Base-by-base conservation (phyloP, 306 rosid genomes). In the Sicyos baderoa region DNA sequence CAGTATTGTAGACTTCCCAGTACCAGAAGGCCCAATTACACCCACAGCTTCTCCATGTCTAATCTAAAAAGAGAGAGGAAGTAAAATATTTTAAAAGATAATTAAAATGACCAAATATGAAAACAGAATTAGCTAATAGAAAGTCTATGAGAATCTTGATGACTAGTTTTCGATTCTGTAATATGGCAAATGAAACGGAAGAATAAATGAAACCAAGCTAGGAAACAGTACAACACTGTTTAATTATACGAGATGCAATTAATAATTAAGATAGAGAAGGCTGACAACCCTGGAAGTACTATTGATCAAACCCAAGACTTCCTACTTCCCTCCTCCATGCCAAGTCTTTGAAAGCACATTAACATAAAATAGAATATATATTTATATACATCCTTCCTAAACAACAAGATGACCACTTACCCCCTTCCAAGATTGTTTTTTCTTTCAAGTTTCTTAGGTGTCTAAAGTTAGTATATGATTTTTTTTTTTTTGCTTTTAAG, bases 41-140 rank as follows among this genome's bases (percentile, higher is more conserved):
- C 97, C 99, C 83, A 94, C 97, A 67, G 99, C 95, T 85, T 94
- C 99, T 13, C 99, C 97, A 84, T 85, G 88, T 72, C 92, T 90
- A 78, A 94, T 94, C 99, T 90, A 23, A 58, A 9, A 53, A 61
- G 22, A 21, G 35, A 47, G 32, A 35, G 23, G 18, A 19, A 22
- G 50, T 65, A 17, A 18, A 42, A 42, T 19, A 9, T 42, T 64
- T 42, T 42, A 0, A 64, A 77, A 59, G 77, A 58, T 15, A 48
- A 50, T 37, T 17, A 65, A 77, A 79, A 22, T 29, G 35, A 29
- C 35, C 4, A 29, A 29, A 29, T 29, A 72, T 40, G 54, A 0
- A 13, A 27, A 54, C 23, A 32, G 27, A 52, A 11, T 7, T 49
- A 29, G 35, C 35, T 29, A 0, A 29, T 29, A 29, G 35, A 29